A percentile compares a stretch with the other conserved stretches of the same genome.
Conservation (phyloP, 768 basidiomycete species). For the Rubroboletus satanas region DNA sequence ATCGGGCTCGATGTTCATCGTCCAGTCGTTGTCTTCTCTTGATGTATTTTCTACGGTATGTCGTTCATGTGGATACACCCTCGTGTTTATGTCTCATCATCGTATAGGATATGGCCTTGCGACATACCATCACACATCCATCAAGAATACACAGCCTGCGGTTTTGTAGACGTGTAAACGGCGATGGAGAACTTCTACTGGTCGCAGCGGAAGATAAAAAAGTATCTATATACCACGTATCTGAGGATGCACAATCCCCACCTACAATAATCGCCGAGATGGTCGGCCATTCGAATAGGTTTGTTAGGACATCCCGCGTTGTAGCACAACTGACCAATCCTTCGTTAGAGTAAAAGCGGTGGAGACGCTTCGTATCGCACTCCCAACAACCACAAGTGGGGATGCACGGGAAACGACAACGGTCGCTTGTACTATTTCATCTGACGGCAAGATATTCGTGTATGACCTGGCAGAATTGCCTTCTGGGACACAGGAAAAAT, state of each 20-base stretch:
- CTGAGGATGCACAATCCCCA: slow-evolving; percentile 38
- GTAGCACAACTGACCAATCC: not conserved
- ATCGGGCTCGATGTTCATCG: slow-evolving; percentile 72
- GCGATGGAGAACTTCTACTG: slow-evolving; percentile 65
- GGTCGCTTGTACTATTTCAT: slow-evolving; percentile 74
- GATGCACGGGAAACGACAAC: slow-evolving; percentile 45
- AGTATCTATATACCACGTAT: slow-evolving; percentile 69
- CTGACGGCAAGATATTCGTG: slow-evolving; percentile 81
- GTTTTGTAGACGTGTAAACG: slow-evolving; percentile 62
- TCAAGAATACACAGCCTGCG: slow-evolving; percentile 81
- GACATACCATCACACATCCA: slow-evolving; percentile 70
- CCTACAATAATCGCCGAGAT: slow-evolving; percentile 68
- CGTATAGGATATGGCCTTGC: slow-evolving; percentile 69
- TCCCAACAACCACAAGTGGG: slow-evolving; percentile 36
- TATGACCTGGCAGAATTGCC: slow-evolving; percentile 64
- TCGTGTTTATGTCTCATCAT: not conserved
- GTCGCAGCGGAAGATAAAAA: slow-evolving; percentile 90
- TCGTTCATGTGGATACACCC: not conserved
- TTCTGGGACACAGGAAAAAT: slow-evolving; percentile 11
- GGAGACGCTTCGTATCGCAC: slow-evolving; percentile 58
- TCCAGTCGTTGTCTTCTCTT: slow-evolving; percentile 71
- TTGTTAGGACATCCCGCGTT: not conserved
- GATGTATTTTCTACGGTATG: slow-evolving; percentile 80
- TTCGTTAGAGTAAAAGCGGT: slow-evolving; percentile 72
- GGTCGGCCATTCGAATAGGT: slow-evolving; percentile 87